A percentile compares a stretch with the other conserved stretches of the same genome.
phyloP scores from a whole-genome alignment of 2,329 filamentous ascomycete genomes.

The Massarina eburnea region DNA sequence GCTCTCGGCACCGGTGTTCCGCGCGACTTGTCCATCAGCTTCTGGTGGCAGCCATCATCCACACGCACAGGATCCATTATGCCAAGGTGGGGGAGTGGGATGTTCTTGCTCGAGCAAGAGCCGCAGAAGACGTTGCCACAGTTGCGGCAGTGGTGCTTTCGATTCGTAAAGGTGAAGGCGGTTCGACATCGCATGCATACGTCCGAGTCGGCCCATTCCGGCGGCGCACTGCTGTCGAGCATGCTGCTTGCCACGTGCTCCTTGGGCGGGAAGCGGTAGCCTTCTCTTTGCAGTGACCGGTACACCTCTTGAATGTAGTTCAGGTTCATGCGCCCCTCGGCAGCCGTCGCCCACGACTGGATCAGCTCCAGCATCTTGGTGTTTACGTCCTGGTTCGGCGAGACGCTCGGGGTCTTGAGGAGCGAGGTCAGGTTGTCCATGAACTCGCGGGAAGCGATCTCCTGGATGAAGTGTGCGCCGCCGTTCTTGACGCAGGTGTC shows the following conservation, averaged over 20 bases:
- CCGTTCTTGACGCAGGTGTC: conserved; percentile 99
- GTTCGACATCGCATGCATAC: conserved; percentile 98
- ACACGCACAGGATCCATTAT: conserved; percentile 90
- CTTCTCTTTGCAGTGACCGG: conserved; percentile 76
- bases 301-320: conserved; percentile 90
- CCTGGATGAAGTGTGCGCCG: conserved; percentile 87
- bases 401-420: conserved; percentile 72
- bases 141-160: conserved; percentile 97
- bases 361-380: conserved; percentile 90
- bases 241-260: conserved; percentile 90
- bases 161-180: conserved; percentile 94
- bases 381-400: conserved; percentile 83
- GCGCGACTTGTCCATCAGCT: conserved; percentile 74
- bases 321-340: conserved; percentile 80
- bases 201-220: conserved; percentile 96
- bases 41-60: conserved; percentile 92
- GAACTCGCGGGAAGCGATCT: conserved; percentile 95
- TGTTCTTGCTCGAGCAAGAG: conserved; percentile 85
- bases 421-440: conserved; percentile 96
- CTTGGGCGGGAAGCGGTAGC: conserved; percentile 85
- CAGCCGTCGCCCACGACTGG: conserved; percentile 88
- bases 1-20: conserved; percentile 45
- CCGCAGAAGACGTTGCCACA: conserved; percentile 98
- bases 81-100: conserved; percentile 88
- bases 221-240: conserved; percentile 96